phyloP scores from a whole-genome alignment of 352 stramenopile species.

The Elongisporangium anandrum region DNA sequence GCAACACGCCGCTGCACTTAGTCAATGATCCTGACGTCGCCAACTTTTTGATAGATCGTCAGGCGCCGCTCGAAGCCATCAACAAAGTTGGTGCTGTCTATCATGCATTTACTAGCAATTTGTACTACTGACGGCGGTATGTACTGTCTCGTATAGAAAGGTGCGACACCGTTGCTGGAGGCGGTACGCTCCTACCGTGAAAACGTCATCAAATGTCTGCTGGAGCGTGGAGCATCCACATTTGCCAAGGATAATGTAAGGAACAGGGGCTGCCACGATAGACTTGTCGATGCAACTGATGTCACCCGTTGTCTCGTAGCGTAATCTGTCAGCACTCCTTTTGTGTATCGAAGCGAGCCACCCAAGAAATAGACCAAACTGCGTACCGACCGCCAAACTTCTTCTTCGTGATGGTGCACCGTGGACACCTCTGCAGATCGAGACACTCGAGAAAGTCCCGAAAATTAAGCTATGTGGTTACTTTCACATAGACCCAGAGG shows the following conservation, averaged over 20 bases:
- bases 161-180: neutral
- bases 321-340: neutral
- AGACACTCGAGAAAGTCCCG: neutral
- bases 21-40: conserved; percentile 6
- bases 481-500: too few relatives aligned
- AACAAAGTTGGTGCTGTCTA: neutral
- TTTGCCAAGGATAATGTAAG: neutral
- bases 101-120: neutral
- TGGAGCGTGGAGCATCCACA: neutral
- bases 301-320: neutral
- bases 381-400: neutral
- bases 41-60: neutral
- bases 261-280: too few relatives aligned
- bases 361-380: neutral
- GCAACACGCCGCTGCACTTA: neutral
- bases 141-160: neutral
- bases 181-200: too few relatives aligned
- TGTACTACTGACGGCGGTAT: neutral
- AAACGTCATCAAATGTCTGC: neutral
- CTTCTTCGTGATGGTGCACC: neutral
- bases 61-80: neutral
- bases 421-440: neutral
- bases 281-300: too few relatives aligned
- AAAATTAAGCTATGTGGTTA: too few relatives aligned
- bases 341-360: neutral